Percentiles rank a stretch among this genome's conserved stretches.
Evolutionary conservation across 2,329 filamentous ascomycete species (phyloP).

Genomic region (Sclerotinia nivalis): DNA sequence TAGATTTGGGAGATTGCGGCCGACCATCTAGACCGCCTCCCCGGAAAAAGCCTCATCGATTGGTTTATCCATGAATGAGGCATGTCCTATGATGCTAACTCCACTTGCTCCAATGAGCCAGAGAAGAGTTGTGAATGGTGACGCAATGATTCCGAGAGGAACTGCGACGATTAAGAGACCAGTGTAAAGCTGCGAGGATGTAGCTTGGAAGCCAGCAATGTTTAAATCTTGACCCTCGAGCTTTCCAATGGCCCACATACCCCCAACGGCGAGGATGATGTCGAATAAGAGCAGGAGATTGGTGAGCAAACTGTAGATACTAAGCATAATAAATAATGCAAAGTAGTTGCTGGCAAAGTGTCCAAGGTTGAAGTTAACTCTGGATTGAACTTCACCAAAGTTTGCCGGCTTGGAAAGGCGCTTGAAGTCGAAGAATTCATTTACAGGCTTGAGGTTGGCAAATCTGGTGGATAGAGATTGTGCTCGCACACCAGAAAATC

Average conservation of each 20-base stretch:
- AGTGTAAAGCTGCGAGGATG: slow-evolving; percentile 92
- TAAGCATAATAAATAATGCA: slow-evolving; percentile 89
- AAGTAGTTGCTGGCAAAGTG: slow-evolving; percentile 99
- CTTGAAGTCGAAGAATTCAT: slow-evolving; percentile 96
- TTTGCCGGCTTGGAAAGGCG: slow-evolving; percentile 91
- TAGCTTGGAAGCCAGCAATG: slow-evolving; percentile 78
- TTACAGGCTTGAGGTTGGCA: slow-evolving; percentile 85
- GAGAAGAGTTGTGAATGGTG: slow-evolving; percentile 79
- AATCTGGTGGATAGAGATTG: slow-evolving; percentile 81
- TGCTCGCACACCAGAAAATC: slow-evolving; percentile 79
- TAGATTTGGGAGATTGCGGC: slow-evolving; percentile 95
- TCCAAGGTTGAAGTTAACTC: slow-evolving; percentile 94
- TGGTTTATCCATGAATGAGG: slow-evolving; percentile 93
- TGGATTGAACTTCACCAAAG: slow-evolving; percentile 85
- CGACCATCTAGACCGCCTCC: slow-evolving; percentile 99
- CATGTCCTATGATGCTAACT: slow-evolving; percentile 92
- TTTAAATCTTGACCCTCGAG: slow-evolving; percentile 87
- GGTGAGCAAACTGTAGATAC: slow-evolving; percentile 90
- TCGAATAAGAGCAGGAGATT: slow-evolving; percentile 87
- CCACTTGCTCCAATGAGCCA: slow-evolving; percentile 96
- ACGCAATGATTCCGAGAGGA: slow-evolving; percentile 81
- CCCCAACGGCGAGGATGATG: slow-evolving; percentile 81
- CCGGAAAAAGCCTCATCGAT: slow-evolving; percentile 99
- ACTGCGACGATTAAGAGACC: slow-evolving; percentile 79
- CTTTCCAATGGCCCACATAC: slow-evolving; percentile 89